These are phyloP conservation scores for Marsdenia floribunda DNA, from an alignment of 257 asterid species.

Conservation along the genomic window DNA sequence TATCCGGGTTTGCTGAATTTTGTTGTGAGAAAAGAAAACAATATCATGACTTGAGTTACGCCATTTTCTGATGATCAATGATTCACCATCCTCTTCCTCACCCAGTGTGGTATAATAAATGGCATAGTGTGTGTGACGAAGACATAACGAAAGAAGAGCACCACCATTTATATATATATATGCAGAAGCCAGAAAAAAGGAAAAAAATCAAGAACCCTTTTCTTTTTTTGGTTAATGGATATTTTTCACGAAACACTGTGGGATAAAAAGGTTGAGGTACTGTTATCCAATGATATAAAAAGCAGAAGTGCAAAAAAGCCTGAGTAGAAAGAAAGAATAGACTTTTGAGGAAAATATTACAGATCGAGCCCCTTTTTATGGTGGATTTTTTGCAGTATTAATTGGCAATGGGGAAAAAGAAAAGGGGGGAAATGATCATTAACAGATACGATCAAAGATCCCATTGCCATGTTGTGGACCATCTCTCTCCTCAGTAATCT, in stretches of 20 bases:
- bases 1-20: neutral
- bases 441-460: slow-evolving; percentile 27
- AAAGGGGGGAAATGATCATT: slow-evolving; percentile 4
- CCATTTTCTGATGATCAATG: neutral
- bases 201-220: neutral
- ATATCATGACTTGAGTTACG: neutral
- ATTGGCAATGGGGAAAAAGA: neutral
- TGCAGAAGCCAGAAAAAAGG: neutral
- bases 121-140: slow-evolving; percentile 16
- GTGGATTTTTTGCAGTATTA: neutral
- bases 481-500: neutral
- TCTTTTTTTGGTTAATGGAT: neutral
- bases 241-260: neutral
- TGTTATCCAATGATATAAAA: slow-evolving; percentile 23
- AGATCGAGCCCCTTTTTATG: neutral
- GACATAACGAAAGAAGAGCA: slow-evolving; percentile 23
- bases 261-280: neutral
- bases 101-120: neutral
- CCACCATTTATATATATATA: neutral
- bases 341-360: slow-evolving; percentile 11
- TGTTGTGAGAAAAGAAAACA: neutral
- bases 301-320: slow-evolving; percentile 16
- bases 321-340: neutral
- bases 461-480: neutral
- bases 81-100: neutral